Percentiles rank a stretch among this genome's conserved stretches.
These are phyloP conservation scores for Themeda triandra DNA, from an alignment of 176 grass and related monocot genomes.

Conservation along the genomic window DNA sequence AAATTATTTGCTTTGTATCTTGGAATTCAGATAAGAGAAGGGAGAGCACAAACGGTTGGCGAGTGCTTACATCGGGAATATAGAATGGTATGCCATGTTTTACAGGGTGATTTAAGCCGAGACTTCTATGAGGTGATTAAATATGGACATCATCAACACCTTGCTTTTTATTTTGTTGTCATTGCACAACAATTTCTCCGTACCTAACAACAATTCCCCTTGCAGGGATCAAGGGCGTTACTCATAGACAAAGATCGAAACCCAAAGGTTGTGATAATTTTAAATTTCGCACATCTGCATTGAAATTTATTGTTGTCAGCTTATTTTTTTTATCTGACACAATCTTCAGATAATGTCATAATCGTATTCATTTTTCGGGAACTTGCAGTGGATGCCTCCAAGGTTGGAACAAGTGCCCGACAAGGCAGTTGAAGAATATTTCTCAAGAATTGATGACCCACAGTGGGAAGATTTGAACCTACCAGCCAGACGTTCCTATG, in stretches of 20 bases:
- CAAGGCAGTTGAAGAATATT: constrained; percentile 38
- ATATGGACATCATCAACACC: not conserved
- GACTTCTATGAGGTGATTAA: constrained; percentile 74
- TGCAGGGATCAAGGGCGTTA: constrained; percentile 80
- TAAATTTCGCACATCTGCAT: not conserved
- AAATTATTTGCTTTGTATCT: not conserved
- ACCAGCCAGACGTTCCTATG: not conserved
- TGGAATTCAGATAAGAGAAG: constrained; percentile 73
- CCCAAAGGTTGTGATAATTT: constrained; percentile 64
- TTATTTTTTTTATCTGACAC: not conserved
- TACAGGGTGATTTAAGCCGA: constrained; percentile 69
- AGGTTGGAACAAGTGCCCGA: constrained; percentile 61
- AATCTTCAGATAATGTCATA: not conserved
- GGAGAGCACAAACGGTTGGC: constrained; percentile 56
- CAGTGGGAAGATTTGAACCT: not conserved
- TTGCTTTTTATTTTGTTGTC: not conserved
- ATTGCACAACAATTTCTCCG: not conserved
- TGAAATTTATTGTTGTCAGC: not conserved
- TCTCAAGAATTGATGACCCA: not conserved
- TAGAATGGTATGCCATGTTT: constrained; percentile 76
- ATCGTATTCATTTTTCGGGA: not conserved
- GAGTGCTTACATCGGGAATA: constrained; percentile 84
- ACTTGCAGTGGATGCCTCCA: constrained; percentile 74
- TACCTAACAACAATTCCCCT: constrained; percentile 12
- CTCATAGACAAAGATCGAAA: constrained; percentile 72